phyloP scores from a whole-genome alignment of 345 rosid genomes.

The Limnanthes douglasii region DNA sequence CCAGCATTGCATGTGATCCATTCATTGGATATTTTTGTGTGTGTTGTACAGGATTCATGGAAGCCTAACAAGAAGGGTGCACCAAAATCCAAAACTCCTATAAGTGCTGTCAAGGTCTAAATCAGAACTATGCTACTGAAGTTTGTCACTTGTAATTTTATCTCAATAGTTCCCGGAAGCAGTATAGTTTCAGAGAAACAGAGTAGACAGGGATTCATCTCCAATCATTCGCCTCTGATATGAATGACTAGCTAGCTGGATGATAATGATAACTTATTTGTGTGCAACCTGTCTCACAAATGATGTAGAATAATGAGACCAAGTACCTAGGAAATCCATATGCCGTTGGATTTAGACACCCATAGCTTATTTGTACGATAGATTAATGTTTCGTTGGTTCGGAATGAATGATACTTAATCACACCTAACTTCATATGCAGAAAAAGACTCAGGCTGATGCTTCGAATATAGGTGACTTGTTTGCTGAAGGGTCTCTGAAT shows the following conservation, averaged over 20 bases:
- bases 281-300: background rate
- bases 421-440: constrained; percentile 24
- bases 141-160: constrained; percentile 2
- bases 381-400: constrained; percentile 1
- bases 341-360: too few species aligned
- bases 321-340: too few species aligned
- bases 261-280: background rate
- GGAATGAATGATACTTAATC: constrained; percentile 1
- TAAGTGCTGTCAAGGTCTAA: constrained; percentile 33
- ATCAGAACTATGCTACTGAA: background rate
- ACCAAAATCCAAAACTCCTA: constrained; percentile 37
- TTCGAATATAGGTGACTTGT: constrained; percentile 78
- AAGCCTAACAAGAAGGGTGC: constrained; percentile 32
- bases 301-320: too few species aligned
- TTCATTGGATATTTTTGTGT: constrained; percentile 7
- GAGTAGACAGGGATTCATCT: too few species aligned
- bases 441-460: constrained; percentile 22
- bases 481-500: constrained; percentile 82
- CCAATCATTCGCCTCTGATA: too few species aligned
- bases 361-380: too few species aligned
- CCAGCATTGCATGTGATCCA: constrained; percentile 1
- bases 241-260: background rate
- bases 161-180: too few species aligned
- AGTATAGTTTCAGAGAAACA: too few species aligned
- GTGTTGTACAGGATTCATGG: constrained; percentile 40